Percentiles rank a stretch among this genome's conserved stretches.
phyloP scores from a whole-genome alignment of 768 basidiomycete genomes.

The Serendipita sp. region DNA sequence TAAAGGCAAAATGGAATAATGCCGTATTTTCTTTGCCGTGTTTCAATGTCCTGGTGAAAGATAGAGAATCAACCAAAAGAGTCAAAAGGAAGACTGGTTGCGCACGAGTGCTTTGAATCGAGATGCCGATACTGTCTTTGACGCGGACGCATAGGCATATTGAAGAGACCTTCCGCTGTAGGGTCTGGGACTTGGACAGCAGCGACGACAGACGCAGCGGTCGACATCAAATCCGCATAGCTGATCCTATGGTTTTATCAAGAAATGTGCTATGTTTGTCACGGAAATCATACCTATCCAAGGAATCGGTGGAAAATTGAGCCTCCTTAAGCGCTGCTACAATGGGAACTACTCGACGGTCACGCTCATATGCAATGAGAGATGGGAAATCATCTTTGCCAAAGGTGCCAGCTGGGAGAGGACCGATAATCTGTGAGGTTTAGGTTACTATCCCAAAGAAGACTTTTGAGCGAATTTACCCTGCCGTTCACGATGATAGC shows the following conservation, averaged over 20 bases:
- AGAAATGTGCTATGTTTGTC: too few species aligned
- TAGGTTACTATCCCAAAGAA: conserved; percentile 5
- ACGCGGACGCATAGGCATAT: conserved; percentile 44
- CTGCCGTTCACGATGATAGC: conserved; percentile 72
- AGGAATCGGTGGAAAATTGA: conserved; percentile 23
- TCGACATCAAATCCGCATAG: conserved; percentile 44
- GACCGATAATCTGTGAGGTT: conserved; percentile 52
- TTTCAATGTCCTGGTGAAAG: conserved; percentile 40
- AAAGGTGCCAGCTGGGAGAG: conserved; percentile 46
- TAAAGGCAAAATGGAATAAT: conserved; percentile 47
- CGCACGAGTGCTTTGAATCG: conserved; percentile 49
- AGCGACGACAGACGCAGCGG: conserved; percentile 57
- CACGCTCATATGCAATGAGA: conserved; percentile 58
- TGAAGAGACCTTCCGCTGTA: conserved; percentile 57
- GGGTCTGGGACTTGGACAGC: conserved; percentile 56
- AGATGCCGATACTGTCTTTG: conserved; percentile 44
- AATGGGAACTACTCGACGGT: conserved; percentile 53
- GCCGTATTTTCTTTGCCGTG: conserved; percentile 56
- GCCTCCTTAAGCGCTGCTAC: conserved; percentile 46
- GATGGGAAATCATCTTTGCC: conserved; percentile 52
- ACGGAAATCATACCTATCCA: conserved; percentile 33
- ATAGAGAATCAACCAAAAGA: conserved; percentile 4
- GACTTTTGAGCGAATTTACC: conserved; percentile 29
- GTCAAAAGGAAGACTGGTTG: conserved; percentile 9
- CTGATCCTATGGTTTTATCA: conserved; percentile 26